Conservation (phyloP, 1,139 yeast genomes). For the Candida pseudoviswanathii region DNA sequence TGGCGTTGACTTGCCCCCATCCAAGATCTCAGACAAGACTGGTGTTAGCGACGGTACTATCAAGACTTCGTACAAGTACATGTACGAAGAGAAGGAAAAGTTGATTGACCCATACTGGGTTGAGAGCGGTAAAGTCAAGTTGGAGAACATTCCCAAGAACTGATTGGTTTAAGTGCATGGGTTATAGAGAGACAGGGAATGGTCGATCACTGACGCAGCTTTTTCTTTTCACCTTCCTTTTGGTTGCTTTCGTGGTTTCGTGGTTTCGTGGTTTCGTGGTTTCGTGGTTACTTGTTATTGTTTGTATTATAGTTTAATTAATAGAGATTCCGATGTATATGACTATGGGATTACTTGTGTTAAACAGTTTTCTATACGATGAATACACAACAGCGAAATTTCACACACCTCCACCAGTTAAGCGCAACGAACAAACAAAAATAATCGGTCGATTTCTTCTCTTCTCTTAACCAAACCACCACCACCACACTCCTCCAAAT, state of each 20-base stretch:
- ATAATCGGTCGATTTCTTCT: slow-evolving; percentile 1
- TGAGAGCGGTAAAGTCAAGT: slow-evolving; percentile 65
- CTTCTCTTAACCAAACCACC: background rate
- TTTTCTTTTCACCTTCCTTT: background rate
- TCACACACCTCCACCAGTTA: background rate
- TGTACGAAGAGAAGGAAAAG: slow-evolving; percentile 73
- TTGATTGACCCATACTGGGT: slow-evolving; percentile 82
- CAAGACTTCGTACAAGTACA: slow-evolving; percentile 83
- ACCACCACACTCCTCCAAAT: background rate
- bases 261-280: background rate
- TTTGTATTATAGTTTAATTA: slow-evolving; percentile 4
- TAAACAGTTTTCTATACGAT: background rate
- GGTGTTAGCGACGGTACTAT: slow-evolving; percentile 98
- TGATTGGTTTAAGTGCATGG: slow-evolving; percentile 10
- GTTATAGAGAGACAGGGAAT: background rate
- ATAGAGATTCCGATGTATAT: background rate
- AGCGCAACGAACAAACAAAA: background rate
- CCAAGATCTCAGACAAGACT: slow-evolving; percentile 88
- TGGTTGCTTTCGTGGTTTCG: background rate
- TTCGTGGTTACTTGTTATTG: background rate
- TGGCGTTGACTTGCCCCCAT: slow-evolving; percentile 68
- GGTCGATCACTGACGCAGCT: background rate
- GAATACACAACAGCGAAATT: background rate
- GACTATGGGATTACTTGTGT: background rate
- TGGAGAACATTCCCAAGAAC: slow-evolving; percentile 60